Conservation (phyloP, 2,329 filamentous ascomycete genomes). For the Tolypocladium sp. region DNA sequence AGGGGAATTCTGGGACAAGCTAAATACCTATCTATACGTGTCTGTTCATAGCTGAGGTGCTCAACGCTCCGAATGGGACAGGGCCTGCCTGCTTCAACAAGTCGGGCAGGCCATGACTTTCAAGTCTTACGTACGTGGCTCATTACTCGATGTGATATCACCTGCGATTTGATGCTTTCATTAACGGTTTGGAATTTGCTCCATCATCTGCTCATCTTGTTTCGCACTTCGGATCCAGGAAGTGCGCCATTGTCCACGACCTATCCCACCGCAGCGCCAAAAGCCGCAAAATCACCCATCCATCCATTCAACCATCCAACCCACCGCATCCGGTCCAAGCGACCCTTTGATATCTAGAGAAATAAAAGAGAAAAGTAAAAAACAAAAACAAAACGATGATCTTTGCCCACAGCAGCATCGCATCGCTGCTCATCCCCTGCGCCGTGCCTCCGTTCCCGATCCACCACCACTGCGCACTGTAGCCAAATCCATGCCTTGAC, state of each 20-base stretch:
- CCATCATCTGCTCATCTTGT: not conserved
- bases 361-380: not conserved
- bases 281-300: not conserved
- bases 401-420: not conserved
- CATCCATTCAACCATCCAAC: not conserved
- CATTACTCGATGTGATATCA: not conserved
- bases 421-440: not conserved
- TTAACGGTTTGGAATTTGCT: not conserved
- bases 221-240: not conserved
- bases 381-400: rapidly evolving
- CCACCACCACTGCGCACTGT: not conserved
- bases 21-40: not conserved
- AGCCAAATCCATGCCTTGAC: not conserved
- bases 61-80: constrained; percentile 8
- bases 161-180: not conserved
- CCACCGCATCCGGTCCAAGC: not conserved
- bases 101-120: not conserved
- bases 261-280: not conserved
- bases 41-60: constrained; percentile 3
- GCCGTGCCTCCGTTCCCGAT: not conserved
- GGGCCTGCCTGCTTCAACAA: constrained; percentile 8
- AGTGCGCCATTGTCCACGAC: not conserved
- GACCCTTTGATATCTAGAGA: not conserved
- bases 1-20: constrained; percentile 1
- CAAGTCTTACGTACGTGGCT: not conserved